Evolutionary conservation across 495 filamentous ascomycete genomes (phyloP), one percentile per base, ranked within the genome.

Genomic region (Podospora comata): DNA sequence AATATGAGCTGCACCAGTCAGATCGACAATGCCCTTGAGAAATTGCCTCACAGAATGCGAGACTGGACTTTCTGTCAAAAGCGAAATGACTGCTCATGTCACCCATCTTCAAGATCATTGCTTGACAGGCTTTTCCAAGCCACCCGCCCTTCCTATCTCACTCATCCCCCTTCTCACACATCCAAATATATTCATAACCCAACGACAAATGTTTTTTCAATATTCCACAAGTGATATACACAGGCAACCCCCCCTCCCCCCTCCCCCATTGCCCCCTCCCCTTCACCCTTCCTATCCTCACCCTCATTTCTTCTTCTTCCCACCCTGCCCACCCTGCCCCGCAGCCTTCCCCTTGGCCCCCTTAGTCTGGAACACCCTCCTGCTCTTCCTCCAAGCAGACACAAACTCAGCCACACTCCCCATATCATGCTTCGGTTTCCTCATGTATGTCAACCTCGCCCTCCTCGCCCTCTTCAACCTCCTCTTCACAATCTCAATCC

Each of bases 401-500:
- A 84, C 82, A 53, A 81, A 66, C 59, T 81, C 75, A 28, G 81
- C 74, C 2, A 84, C 75, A 65, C 78, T 81, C 62, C 79, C 80
- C 75, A 81, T 76, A 68, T 82, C 80, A 68, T 82, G 79, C 77
- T 82, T 81, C 26, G 88, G 88, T 80, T 86, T 85, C 82, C 95
- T 86, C 91, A 99, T 89, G 80, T 95, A 97, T 73, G 90, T 96
- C 76, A 98, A 84, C 69, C 92, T 84, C 23, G 94, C 95, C 75
- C 96, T 89, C 76, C 95, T 90, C 66, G 92, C 91, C 79, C 92
- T 86, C 89, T 91, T 93, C 78, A 85, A 83, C 65, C 85, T 84
- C 64, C 94, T 85, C 87, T 97, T 90, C 78, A 98, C 91, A 70
- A 99, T 89, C 82, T 99, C 96, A 73, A 99, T 91, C 67, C 91